Evolutionary conservation across 2,329 filamentous ascomycete species (phyloP).

Genomic region (Colletotrichum orbiculare): DNA sequence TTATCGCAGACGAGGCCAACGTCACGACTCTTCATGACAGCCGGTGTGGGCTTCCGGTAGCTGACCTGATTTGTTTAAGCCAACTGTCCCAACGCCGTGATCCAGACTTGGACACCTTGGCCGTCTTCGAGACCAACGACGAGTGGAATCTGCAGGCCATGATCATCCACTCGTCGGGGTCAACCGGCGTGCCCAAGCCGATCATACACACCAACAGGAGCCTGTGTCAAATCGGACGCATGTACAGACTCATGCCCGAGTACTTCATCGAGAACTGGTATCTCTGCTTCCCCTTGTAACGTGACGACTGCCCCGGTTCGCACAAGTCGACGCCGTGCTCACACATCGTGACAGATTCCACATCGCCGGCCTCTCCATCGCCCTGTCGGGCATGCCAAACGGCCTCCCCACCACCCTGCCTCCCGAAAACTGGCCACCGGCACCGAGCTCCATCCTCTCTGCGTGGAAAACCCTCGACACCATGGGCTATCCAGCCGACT

Average conservation of each 20-base stretch:
- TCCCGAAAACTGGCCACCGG: conserved; percentile 23
- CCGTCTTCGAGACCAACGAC: conserved; percentile 2
- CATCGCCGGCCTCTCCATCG: conserved; percentile 11
- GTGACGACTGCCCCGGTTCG: background rate
- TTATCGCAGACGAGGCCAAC: conserved; percentile 18
- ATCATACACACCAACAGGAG: conserved; percentile 29
- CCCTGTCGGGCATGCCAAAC: conserved; percentile 16
- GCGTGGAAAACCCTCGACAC: conserved; percentile 11
- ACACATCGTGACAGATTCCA: conserved; percentile 7
- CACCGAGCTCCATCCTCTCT: conserved; percentile 24
- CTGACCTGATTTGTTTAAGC: background rate
- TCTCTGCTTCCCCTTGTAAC: conserved; percentile 24
- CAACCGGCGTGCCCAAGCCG: conserved; percentile 24
- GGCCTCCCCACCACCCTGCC: conserved; percentile 24
- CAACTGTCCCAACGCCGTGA: background rate
- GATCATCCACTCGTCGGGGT: conserved; percentile 32
- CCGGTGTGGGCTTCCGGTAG: background rate
- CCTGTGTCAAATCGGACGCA: conserved; percentile 21
- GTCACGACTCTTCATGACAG: conserved; percentile 2
- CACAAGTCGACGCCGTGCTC: accelerated
- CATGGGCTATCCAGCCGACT: conserved; percentile 16
- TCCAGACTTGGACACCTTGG: too few species aligned
- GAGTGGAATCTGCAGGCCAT: conserved; percentile 29
- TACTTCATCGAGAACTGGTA: conserved; percentile 32
- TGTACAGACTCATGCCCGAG: conserved; percentile 24